These are phyloP conservation scores for Herpetomonas samuelpessoai DNA, from an alignment of 208 protist species.

Conservation along the genomic window DNA sequence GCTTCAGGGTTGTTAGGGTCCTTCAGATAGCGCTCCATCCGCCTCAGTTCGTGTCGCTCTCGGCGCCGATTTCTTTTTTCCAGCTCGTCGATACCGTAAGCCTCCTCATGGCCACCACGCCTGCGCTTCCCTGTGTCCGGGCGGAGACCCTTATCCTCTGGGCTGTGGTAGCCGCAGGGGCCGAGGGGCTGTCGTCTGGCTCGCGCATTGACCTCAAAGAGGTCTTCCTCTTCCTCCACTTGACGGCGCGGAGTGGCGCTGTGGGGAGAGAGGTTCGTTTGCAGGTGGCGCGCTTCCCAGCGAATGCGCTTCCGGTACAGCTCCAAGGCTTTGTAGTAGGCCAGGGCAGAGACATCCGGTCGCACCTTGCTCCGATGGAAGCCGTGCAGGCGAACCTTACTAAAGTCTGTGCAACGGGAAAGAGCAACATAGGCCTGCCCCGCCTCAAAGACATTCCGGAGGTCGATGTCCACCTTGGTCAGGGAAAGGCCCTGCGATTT, in stretches of 20 bases:
- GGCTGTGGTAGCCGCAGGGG: background rate
- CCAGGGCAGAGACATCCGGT: constrained; percentile 57
- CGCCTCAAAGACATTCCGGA: constrained; percentile 71
- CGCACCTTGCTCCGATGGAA: constrained; percentile 53
- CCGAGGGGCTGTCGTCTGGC: background rate
- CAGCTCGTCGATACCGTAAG: constrained; percentile 15
- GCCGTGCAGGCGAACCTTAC: constrained; percentile 52
- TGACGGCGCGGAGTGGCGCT: background rate
- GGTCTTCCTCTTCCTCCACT: background rate
- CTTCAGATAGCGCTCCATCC: background rate
- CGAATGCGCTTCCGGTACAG: constrained; percentile 25
- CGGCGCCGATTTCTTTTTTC: no score
- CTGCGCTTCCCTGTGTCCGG: constrained; percentile 3
- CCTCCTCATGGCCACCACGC: background rate
- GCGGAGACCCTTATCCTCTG: background rate
- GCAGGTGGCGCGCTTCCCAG: constrained; percentile 17
- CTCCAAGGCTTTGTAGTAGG: constrained; percentile 81
- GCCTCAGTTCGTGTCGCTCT: constrained; percentile 9
- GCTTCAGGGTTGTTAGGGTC: constrained; percentile 9
- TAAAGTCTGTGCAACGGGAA: constrained; percentile 75
- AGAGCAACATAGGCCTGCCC: constrained; percentile 90
- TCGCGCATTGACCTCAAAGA: background rate
- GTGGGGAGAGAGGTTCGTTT: background rate
- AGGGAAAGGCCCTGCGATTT: constrained; percentile 96
- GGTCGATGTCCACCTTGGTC: constrained; percentile 80